Percentiles rank a stretch among this genome's conserved stretches.
Evolutionary conservation across 1,284 basidiomycete genomes (phyloP).

Genomic region (Laetiporus sulphureus): DNA sequence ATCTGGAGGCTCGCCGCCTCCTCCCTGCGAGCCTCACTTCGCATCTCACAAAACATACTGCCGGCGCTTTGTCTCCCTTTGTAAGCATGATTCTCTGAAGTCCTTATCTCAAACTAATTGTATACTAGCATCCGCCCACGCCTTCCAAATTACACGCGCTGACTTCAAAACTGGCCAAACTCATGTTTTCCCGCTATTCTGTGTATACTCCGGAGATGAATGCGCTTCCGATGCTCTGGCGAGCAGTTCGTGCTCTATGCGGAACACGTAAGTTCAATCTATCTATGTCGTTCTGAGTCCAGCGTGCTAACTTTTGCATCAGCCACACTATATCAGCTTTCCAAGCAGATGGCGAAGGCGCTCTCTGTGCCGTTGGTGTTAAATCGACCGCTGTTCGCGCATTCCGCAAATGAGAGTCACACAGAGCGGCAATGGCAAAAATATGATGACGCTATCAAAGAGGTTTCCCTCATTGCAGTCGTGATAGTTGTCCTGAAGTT

Average conservation of each 20-base stretch:
- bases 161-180: conserved; percentile 54
- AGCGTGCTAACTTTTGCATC: conserved; percentile 3
- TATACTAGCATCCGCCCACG: conserved; percentile 54
- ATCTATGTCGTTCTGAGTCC: neutral
- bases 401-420: conserved; percentile 27
- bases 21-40: conserved; percentile 59
- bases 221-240: conserved; percentile 75
- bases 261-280: conserved; percentile 62
- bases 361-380: conserved; percentile 57
- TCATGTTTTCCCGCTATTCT: conserved; percentile 44
- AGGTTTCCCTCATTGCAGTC: conserved; percentile 61
- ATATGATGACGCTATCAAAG: conserved; percentile 66
- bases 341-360: conserved; percentile 50
- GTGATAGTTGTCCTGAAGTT: conserved; percentile 75
- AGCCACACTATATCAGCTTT: conserved; percentile 60
- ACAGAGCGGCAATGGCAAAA: conserved; percentile 42
- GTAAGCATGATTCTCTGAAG: conserved; percentile 33
- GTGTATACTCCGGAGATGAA: conserved; percentile 78
- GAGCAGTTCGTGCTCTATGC: conserved; percentile 61
- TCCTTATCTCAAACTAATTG: neutral
- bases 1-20: conserved; percentile 65
- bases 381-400: conserved; percentile 46
- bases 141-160: conserved; percentile 52
- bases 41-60: conserved; percentile 66
- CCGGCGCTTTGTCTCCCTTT: conserved; percentile 59